Evolutionary conservation across 1,284 basidiomycete species (phyloP).

Genomic region (Athelia psychrophila): DNA sequence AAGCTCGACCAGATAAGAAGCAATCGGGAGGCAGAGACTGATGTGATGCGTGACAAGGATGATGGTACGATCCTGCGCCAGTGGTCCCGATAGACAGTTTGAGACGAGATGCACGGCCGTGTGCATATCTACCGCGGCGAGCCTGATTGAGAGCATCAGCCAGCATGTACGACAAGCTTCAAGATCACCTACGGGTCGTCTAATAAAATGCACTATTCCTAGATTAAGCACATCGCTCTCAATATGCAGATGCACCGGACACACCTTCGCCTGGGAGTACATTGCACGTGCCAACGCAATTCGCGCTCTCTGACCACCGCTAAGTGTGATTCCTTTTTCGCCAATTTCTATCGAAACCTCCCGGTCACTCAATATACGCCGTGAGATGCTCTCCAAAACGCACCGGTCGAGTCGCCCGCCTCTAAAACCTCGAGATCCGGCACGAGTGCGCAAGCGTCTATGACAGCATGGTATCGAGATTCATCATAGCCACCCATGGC

Average conservation of each 20-base stretch:
- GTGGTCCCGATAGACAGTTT: constrained; percentile 58
- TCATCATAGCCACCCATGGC: constrained; percentile 63
- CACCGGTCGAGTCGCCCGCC: constrained; percentile 80
- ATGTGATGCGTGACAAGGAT: constrained; percentile 89
- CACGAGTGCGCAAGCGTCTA: constrained; percentile 79
- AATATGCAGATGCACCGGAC: constrained; percentile 5
- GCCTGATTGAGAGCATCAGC: constrained; percentile 32
- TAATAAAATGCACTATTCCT: constrained; percentile 65
- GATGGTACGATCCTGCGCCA: constrained; percentile 67
- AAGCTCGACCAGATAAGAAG: constrained; percentile 68
- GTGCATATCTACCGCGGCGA: constrained; percentile 89
- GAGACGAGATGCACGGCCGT: constrained; percentile 75
- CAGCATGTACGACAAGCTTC: background rate
- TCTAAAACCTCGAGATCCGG: constrained; percentile 76
- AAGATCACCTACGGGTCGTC: constrained; percentile 68
- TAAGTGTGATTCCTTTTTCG: constrained; percentile 76
- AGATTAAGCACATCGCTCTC: constrained; percentile 10
- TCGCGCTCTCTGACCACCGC: constrained; percentile 81
- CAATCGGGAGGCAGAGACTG: constrained; percentile 61
- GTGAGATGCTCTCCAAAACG: constrained; percentile 1
- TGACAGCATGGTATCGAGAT: constrained; percentile 65
- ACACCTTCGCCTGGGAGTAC: constrained; percentile 60
- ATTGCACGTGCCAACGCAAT: constrained; percentile 68
- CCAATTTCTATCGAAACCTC: constrained; percentile 51
- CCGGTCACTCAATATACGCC: background rate